Conservation (phyloP, 2,329 filamentous ascomycete species). For the Exophiala alcalophila region DNA sequence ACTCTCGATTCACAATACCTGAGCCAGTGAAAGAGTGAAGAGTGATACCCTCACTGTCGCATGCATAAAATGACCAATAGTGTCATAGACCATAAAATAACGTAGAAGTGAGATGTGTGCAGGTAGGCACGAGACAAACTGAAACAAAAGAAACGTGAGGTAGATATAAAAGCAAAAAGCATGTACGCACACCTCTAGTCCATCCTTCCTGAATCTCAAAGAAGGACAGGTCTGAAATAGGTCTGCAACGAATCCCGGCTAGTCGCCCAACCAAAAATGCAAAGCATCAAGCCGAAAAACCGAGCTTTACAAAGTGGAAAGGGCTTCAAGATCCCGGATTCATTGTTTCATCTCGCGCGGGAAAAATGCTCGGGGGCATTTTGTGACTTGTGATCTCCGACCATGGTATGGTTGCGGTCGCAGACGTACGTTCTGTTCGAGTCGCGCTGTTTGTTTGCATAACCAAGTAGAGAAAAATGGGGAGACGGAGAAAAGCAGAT, state of each 20-base stretch:
- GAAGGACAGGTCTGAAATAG: constrained; percentile 55
- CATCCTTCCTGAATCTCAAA: constrained; percentile 49
- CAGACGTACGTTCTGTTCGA: constrained; percentile 54
- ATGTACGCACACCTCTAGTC: constrained; percentile 59
- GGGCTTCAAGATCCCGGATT: too few relatives aligned
- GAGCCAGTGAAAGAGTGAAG: too few relatives aligned
- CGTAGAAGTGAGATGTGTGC: too few relatives aligned
- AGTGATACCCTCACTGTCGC: too few relatives aligned
- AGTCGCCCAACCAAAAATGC: constrained; percentile 5
- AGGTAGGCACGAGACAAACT: too few relatives aligned
- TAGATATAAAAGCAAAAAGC: background rate
- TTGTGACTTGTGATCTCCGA: constrained; percentile 52
- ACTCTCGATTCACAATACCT: too few relatives aligned
- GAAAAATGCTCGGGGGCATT: constrained; percentile 27
- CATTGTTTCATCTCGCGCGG: constrained; percentile 50
- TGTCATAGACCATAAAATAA: too few relatives aligned
- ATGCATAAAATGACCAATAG: too few relatives aligned
- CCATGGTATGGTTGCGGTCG: constrained; percentile 44
- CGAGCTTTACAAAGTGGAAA: too few relatives aligned
- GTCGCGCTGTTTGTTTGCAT: constrained; percentile 48
- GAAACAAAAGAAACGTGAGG: too few relatives aligned
- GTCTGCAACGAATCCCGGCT: constrained; percentile 28
- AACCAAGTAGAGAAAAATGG: constrained; percentile 9
- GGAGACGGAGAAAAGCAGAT: constrained; percentile 9
- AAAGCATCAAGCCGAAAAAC: constrained; percentile 22